Conservation (phyloP, 129 eudicot species). For the Escallonia herrerae region DNA sequence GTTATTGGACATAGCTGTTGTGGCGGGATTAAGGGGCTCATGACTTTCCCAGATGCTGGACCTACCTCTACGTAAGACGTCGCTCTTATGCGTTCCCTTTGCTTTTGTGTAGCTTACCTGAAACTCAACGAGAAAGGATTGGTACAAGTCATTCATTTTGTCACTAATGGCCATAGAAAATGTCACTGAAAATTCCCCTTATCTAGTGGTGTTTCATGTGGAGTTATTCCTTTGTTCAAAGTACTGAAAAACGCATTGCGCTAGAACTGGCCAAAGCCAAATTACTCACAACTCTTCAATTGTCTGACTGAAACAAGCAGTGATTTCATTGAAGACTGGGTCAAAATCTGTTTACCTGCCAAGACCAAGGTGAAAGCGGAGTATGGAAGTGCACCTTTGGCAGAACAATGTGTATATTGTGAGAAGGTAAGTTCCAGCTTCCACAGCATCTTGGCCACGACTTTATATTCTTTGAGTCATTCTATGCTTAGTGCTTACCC, state of each 20-base stretch:
- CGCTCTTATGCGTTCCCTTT: too few relatives aligned
- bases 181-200: not conserved
- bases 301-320: slow-evolving; percentile 25
- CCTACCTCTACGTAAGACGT: slow-evolving; percentile 51
- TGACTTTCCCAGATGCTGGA: slow-evolving; percentile 86
- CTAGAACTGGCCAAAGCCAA: not conserved
- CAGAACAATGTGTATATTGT: slow-evolving; percentile 52
- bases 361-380: slow-evolving; percentile 65
- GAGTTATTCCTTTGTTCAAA: not conserved
- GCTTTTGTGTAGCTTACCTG: too few relatives aligned
- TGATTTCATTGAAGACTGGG: slow-evolving; percentile 96
- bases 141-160: not conserved
- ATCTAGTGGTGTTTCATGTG: not conserved
- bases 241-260: not conserved
- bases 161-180: not conserved
- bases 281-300: not conserved
- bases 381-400: slow-evolving; percentile 26
- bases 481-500: not conserved
- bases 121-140: too few relatives aligned
- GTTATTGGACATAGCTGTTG: slow-evolving; percentile 96
- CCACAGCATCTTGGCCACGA: not conserved
- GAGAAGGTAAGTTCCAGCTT: slow-evolving; percentile 46
- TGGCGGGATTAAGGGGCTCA: slow-evolving; percentile 98
- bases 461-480: too few relatives aligned
- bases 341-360: slow-evolving; percentile 66